These are phyloP conservation scores for Cardamine occulta DNA, from an alignment of 345 rosid genomes.

Conservation along the genomic window DNA sequence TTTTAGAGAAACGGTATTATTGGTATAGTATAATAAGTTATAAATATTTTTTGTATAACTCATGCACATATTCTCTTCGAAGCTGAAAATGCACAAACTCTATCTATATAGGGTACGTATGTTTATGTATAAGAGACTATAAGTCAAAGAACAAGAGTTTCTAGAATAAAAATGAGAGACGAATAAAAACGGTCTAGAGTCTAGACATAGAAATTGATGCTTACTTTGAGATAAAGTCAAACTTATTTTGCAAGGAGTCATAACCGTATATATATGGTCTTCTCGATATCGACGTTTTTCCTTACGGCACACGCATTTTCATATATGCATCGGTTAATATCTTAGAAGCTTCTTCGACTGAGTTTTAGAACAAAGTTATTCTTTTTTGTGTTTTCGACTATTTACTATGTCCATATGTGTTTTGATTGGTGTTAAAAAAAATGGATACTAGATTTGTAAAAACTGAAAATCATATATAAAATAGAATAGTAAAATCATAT, in stretches of 20 bases:
- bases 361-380: slow-evolving; percentile 1
- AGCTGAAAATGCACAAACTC: neutral
- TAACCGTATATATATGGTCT: slow-evolving; percentile 24
- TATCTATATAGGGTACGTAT: too few relatives aligned
- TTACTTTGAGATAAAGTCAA: slow-evolving; percentile 38
- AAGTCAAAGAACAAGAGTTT: slow-evolving; percentile 44
- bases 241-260: slow-evolving; percentile 33
- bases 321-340: slow-evolving; percentile 1
- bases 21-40: too few relatives aligned
- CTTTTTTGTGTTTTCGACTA: neutral
- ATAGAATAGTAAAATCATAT: neutral
- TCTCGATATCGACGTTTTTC: slow-evolving; percentile 37
- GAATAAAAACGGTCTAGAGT: slow-evolving; percentile 25
- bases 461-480: neutral
- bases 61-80: neutral
- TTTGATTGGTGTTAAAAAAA: neutral
- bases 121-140: too few relatives aligned
- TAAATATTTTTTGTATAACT: neutral
- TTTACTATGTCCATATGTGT: neutral
- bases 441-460: neutral
- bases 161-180: slow-evolving; percentile 32
- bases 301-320: slow-evolving; percentile 32
- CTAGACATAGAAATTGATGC: slow-evolving; percentile 37
- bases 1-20: neutral
- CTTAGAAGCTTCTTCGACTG: slow-evolving; percentile 25